Base-by-base conservation (phyloP, 495 filamentous ascomycete genomes). In the Evansstolkia leycettana region DNA sequence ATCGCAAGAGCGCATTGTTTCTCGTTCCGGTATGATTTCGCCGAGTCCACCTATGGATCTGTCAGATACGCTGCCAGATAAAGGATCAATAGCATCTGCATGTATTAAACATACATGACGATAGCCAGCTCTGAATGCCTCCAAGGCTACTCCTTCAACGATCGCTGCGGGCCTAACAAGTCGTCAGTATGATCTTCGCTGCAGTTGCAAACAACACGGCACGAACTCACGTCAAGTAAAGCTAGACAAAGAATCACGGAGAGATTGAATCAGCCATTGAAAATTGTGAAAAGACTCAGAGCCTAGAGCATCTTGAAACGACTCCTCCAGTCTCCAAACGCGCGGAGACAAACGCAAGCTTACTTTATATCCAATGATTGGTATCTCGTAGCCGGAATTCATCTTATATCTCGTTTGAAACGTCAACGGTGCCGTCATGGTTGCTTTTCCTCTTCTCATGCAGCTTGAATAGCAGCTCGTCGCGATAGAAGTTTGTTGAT, bases 321-420 rank as follows among this genome's bases (percentile, higher is more conserved):
- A n/a, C n/a, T n/a, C n/a, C n/a, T n/a, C n/a, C n/a, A n/a, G n/a
- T n/a, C n/a, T n/a, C n/a, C n/a, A n/a, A n/a, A n/a, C n/a, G n/a
- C n/a, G 28, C 28, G 5, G 5, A 29, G 10, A 15, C 5, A 16
- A 33, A 5, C n/a, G 17, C 3, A 19, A 17, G 46, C 76, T 55
- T 65, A 81, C 79, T 23, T 80, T 82, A 50, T 73, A 88, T 24
- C 84, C 84, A n/a, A 89, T 45, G 12, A 70, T 50, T 0, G 84
- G 84, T 27, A 92, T 86, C 33, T 85, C 75, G 56, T 81, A 76
- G 32, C 84, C 84, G 30, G 82, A 88, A 39, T 75, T 76, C 53
- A 89, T 60, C 38, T 68, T 72, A 42, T 34, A 34, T 13, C 13
- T 20, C 7, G 32, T 23, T 3, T 34, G 17, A 3, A 34, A 13